A percentile compares a stretch with the other conserved stretches of the same genome.
These are phyloP conservation scores for Russula brevipes DNA, from an alignment of 768 basidiomycete species.

Conservation along the genomic window DNA sequence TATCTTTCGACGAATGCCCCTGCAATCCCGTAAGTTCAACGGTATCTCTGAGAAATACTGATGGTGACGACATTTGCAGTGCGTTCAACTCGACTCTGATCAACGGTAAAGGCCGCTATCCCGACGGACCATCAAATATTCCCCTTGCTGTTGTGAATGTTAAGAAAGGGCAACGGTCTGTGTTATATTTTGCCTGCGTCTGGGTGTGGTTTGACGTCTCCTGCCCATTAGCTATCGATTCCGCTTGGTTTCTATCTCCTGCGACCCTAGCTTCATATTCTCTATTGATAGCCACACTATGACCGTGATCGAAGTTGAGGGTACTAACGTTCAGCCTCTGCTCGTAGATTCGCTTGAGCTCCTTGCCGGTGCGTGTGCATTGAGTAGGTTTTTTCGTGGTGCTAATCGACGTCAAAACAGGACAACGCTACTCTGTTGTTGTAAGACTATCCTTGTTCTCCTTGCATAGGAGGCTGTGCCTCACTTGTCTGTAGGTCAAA, in stretches of 20 bases:
- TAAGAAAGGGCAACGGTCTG: conserved; percentile 10
- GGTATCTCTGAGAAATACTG: fast-evolving
- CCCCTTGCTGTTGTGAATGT: conserved; percentile 21
- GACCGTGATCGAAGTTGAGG: conserved; percentile 42
- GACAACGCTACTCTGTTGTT: conserved; percentile 30
- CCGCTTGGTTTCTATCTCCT: conserved; percentile 25
- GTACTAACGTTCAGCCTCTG: conserved; percentile 32
- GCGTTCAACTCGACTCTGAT: conserved; percentile 38
- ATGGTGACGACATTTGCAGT: neutral
- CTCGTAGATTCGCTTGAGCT: conserved; percentile 40
- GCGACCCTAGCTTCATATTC: conserved; percentile 37
- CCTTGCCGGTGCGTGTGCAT: conserved; percentile 33
- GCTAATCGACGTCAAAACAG: neutral
- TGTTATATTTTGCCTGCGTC: neutral
- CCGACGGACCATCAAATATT: conserved; percentile 9
- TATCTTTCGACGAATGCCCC: conserved; percentile 8
- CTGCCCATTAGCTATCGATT: conserved; percentile 20
- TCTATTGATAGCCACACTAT: conserved; percentile 38
- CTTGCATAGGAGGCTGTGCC: neutral
- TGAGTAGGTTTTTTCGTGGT: neutral
- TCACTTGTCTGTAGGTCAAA: conserved; percentile 2
- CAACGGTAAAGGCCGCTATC: conserved; percentile 45
- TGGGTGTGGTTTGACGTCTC: neutral
- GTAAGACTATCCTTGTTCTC: conserved; percentile 16
- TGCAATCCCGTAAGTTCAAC: neutral